These are phyloP conservation scores for Thelonectria blattea DNA, from an alignment of 2,329 filamentous ascomycete species.

Conservation along the genomic window DNA sequence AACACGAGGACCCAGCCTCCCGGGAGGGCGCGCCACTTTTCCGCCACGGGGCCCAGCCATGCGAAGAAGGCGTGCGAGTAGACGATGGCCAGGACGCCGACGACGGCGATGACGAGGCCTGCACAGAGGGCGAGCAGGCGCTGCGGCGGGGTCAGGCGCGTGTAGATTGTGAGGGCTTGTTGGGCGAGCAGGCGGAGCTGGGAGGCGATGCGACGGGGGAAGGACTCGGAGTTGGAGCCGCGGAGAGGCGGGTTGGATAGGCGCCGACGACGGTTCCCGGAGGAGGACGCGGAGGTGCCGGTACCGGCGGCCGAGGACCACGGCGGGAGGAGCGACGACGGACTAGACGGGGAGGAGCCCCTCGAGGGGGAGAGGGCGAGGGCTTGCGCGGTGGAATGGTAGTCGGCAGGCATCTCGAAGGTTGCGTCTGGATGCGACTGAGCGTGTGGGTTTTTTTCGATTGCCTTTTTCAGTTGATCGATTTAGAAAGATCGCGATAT, in stretches of 20 bases:
- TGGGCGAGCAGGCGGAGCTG: conserved; percentile 52
- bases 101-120: conserved; percentile 55
- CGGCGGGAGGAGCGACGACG: conserved; percentile 35
- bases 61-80: conserved; percentile 83
- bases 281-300: too few relatives aligned
- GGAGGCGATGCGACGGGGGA: conserved; percentile 41
- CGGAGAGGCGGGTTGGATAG: conserved; percentile 48
- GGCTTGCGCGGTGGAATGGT: conserved; percentile 55
- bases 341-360: conserved; percentile 41
- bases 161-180: conserved; percentile 56
- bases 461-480: not conserved
- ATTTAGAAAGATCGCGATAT: too few relatives aligned
- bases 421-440: not conserved
- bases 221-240: conserved; percentile 36
- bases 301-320: conserved; percentile 20
- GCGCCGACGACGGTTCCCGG: conserved; percentile 15
- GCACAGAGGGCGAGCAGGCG: conserved; percentile 62
- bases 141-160: conserved; percentile 65
- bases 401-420: conserved; percentile 57
- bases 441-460: not conserved
- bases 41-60: conserved; percentile 73
- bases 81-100: conserved; percentile 73
- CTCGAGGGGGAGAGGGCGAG: conserved; percentile 51
- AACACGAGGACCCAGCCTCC: conserved; percentile 80
- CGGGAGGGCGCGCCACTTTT: conserved; percentile 75